Percentiles rank a stretch among this genome's conserved stretches.
phyloP scores from a whole-genome alignment of 2,329 filamentous ascomycete genomes.

The Laburnicola sp. region DNA sequence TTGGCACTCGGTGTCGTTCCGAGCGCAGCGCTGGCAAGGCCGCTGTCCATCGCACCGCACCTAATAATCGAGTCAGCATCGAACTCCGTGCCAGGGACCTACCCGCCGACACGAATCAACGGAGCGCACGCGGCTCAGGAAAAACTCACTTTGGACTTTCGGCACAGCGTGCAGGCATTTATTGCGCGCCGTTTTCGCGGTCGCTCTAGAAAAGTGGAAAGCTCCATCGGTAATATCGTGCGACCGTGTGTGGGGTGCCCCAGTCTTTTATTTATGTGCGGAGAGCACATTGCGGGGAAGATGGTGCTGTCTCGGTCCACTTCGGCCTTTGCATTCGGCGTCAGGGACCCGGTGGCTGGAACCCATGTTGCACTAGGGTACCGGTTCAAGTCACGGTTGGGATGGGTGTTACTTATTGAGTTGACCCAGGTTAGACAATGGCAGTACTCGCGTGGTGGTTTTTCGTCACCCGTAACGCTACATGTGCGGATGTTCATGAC shows the following conservation, averaged over 20 bases:
- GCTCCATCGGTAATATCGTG: conserved; percentile 21
- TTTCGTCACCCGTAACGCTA: no score
- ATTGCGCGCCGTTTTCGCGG: conserved; percentile 40
- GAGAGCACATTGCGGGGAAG: conserved; percentile 4
- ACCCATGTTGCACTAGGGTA: no score
- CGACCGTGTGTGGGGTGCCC: conserved; percentile 9
- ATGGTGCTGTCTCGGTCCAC: not conserved
- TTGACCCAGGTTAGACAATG: no score
- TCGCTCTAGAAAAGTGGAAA: conserved; percentile 10
- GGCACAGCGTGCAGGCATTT: conserved; percentile 36
- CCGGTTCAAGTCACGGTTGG: no score
- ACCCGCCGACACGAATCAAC: not conserved
- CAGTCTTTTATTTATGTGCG: conserved; percentile 7
- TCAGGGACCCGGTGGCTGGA: no score
- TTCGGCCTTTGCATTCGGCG: no score
- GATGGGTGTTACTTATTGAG: no score
- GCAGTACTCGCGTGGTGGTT: no score
- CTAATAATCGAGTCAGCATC: conserved; percentile 11
- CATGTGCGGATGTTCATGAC: no score
- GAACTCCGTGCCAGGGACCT: not conserved
- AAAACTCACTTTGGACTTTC: conserved; percentile 24
- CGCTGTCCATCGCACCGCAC: conserved; percentile 38
- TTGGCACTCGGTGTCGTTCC: conserved; percentile 28
- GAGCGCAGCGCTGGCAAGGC: conserved; percentile 36
- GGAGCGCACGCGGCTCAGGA: no score